Evolutionary conservation across 768 basidiomycete genomes (phyloP).

Genomic region (Tulasnella sp.): DNA sequence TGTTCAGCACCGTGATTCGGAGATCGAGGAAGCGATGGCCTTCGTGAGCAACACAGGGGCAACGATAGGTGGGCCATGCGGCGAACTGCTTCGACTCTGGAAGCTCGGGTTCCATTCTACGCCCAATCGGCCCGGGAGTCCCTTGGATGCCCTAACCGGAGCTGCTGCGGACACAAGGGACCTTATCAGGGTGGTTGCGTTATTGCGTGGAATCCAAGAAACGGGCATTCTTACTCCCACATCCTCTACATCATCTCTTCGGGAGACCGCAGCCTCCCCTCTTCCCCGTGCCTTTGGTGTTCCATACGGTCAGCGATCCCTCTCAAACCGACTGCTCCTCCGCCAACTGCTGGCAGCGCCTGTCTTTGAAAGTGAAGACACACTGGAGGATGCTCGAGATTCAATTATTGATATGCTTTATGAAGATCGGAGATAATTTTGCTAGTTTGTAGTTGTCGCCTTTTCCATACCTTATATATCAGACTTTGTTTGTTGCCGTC

Average conservation of each 20-base stretch:
- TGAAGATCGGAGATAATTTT: slow-evolving; percentile 4
- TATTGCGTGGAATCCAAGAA: neutral
- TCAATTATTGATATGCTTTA: slow-evolving; percentile 19
- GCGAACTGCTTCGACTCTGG: neutral
- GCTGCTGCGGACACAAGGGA: neutral
- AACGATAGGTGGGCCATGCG: neutral
- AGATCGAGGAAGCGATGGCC: neutral
- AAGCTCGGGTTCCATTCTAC: neutral
- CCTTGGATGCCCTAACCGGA: neutral
- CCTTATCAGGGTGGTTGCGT: neutral
- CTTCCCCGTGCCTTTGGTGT: neutral
- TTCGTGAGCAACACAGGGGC: neutral
- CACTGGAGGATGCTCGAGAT: slow-evolving; percentile 20
- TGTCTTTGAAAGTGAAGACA: slow-evolving; percentile 9
- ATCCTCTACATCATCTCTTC: neutral
- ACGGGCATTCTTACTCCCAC: neutral
- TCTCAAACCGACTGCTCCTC: neutral
- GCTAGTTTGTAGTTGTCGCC: neutral
- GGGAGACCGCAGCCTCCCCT: neutral
- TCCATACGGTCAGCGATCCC: neutral
- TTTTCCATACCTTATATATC: neutral
- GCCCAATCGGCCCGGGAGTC: neutral
- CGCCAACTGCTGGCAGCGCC: slow-evolving; percentile 19
- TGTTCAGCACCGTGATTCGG: neutral
- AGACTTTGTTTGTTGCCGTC: neutral